These are phyloP conservation scores for Trichoderma pleuroti DNA, from an alignment of 2,329 filamentous ascomycete species.

Conservation along the genomic window DNA sequence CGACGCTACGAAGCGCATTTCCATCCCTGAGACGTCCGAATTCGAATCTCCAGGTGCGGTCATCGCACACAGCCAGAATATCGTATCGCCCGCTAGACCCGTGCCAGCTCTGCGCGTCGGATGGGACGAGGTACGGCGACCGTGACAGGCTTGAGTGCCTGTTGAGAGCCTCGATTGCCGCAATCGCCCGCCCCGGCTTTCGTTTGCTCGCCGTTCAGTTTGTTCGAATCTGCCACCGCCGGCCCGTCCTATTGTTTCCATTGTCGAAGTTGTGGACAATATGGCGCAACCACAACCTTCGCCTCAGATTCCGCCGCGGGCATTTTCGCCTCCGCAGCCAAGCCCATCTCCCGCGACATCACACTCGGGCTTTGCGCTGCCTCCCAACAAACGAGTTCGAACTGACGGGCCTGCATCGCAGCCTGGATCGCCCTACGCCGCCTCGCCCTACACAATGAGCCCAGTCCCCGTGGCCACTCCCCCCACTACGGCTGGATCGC, in stretches of 20 bases:
- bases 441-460: conserved; percentile 49
- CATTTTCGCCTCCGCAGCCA: conserved; percentile 61
- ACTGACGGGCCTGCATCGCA: conserved; percentile 64
- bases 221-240: neutral
- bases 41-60: neutral
- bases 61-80: neutral
- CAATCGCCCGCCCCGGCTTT: neutral
- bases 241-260: neutral
- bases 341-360: conserved; percentile 59
- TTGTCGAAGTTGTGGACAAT: neutral
- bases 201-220: conserved; percentile 13
- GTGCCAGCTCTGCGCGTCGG: conserved; percentile 33
- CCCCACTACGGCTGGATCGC: conserved; percentile 36
- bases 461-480: conserved; percentile 43
- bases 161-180: conserved; percentile 34
- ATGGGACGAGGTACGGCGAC: conserved; percentile 45
- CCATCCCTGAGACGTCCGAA: conserved; percentile 4
- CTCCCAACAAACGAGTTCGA: conserved; percentile 63
- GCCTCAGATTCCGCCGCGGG: conserved; percentile 47
- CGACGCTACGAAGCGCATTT: conserved; percentile 22
- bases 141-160: conserved; percentile 51
- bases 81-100: neutral
- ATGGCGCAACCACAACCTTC: conserved; percentile 63
- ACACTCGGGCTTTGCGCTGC: conserved; percentile 53
- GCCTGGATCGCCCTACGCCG: conserved; percentile 59